Evolutionary conservation across 371 early-diverging fungal genomes (phyloP).

Genomic region (Mortierella sp.): DNA sequence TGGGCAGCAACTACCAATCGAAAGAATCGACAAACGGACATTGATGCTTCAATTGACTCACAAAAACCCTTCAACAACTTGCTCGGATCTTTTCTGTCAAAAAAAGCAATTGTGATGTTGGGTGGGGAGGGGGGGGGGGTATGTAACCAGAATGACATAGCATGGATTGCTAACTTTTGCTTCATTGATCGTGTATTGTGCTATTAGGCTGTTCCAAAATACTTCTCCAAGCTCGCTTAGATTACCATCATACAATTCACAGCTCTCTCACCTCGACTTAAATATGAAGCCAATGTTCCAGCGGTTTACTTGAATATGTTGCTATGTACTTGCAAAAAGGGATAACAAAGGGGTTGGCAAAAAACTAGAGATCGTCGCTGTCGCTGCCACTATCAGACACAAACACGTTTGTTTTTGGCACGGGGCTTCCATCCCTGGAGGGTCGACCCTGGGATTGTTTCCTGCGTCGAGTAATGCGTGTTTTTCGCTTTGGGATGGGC

Average conservation of each 20-base stretch:
- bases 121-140: not conserved
- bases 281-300: not conserved
- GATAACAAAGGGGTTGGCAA: not conserved
- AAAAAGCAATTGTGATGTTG: not conserved
- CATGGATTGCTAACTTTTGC: not conserved
- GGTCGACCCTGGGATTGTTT: not conserved
- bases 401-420: too few relatives aligned
- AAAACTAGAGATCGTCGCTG: too few relatives aligned
- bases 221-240: constrained; percentile 42
- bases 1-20: too few relatives aligned
- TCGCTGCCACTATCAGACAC: too few relatives aligned
- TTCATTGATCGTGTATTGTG: not conserved
- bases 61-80: too few relatives aligned
- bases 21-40: too few relatives aligned
- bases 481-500: not conserved
- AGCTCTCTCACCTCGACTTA: not conserved
- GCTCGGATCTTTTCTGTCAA: too few relatives aligned
- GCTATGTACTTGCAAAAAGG: not conserved
- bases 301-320: not conserved
- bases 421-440: too few relatives aligned
- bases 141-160: not conserved
- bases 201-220: constrained; percentile 46
- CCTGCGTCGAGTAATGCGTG: too few relatives aligned
- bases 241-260: constrained; percentile 5
- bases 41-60: too few relatives aligned